Base-by-base conservation (phyloP, 163 green algal species). In the Prototheca stagnorum region DNA sequence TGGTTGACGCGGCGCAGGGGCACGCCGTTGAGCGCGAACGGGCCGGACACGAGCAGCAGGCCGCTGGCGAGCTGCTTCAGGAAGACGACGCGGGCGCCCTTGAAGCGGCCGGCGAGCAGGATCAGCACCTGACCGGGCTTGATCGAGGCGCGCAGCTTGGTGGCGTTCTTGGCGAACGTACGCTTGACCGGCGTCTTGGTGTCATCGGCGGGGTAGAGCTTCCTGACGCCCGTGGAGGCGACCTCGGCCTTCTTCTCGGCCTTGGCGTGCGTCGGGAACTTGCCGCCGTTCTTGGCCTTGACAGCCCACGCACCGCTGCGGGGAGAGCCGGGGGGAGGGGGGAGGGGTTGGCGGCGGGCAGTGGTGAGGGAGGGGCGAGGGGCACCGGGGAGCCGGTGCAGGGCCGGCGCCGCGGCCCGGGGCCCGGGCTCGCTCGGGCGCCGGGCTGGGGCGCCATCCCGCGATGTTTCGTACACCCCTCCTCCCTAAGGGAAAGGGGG, bases 1-100 rank as follows among this genome's bases (percentile, higher is more conserved):
- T 94, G 86, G 75, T 94, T 94, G 42, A 99, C 85, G 24, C 90
- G 80, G 58, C 80, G 73, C 51, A 90, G 65, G 12, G 90, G 91
- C 53, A 97, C 88, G 53, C 90, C 89, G 69, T 99, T 99, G 50
- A 95, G 60, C 59, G 82, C 79, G 75, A 88, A 95, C 29, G 85
- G 85, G 2, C 88, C 88, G 40, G 82, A 92, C 29, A 98, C 83
- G 28, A 98, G 75, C 49, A 99, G 79, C 54, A 99, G 75, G 26
- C 90, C 29, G 11, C 65, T 69, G 23, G 57, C 37, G 51, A 96
- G 85, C 82, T 98, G 87, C 42, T 74, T 70, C 37, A 99, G 75
- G 82, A 92, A 96, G 6, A 99, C 75, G 37, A 93, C 85, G 50
- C 91, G 77, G 84, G 94, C 95, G 59, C 88, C 89, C 84, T 97